Evolutionary conservation across 1,284 basidiomycete genomes (phyloP), one percentile per base, ranked within the genome.

Genomic region (Marasmius fiardii): DNA sequence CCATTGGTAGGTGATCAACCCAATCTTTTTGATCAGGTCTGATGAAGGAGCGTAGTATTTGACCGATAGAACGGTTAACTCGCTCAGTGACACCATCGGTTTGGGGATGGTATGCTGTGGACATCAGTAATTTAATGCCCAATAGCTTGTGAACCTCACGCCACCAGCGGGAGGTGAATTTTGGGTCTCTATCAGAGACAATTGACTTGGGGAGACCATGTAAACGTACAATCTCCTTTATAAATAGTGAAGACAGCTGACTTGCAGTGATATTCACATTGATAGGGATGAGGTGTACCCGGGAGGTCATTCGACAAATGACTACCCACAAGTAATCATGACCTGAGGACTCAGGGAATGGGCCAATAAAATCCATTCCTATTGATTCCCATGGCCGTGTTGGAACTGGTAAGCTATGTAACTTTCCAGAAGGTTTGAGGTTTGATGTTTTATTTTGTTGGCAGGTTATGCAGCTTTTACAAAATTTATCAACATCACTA

Each of bases 71-170:
- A 0, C 60, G 49, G 37, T 71, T 74, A 0, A 59, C 61, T 0
- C 65, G 56, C 55, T 76, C 72, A 0, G 68, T 70, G 4, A 62
- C 59, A 2, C 74, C 67, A 57, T 76, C 74, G 1, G 66, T 78
- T 54, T 79, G 71, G 0, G 73, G 76, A 39, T 79, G 77, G 54
- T 72, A 78, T 4, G 73, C 66, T 0, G 69, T 77, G 0, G 75
- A 79, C 70, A 78, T 73, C 3, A 70, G 56, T 0, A 76, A 60
- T 47, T 67, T 68, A 0, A 66, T 65, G 1, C 72, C 71, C 1
- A 74, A 26, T 7, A 74, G 16, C 8, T 63, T 47, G 35, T 72
- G 66, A 0, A 71, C 53, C 50, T 71, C 65, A 7, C 53, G 18
- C 72, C 71, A 74, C 61, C 67, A 74, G 4, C 28, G 28, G 50